Conservation (phyloP, 2,329 filamentous ascomycete genomes). For the Pseudocercospora macadamiae region DNA sequence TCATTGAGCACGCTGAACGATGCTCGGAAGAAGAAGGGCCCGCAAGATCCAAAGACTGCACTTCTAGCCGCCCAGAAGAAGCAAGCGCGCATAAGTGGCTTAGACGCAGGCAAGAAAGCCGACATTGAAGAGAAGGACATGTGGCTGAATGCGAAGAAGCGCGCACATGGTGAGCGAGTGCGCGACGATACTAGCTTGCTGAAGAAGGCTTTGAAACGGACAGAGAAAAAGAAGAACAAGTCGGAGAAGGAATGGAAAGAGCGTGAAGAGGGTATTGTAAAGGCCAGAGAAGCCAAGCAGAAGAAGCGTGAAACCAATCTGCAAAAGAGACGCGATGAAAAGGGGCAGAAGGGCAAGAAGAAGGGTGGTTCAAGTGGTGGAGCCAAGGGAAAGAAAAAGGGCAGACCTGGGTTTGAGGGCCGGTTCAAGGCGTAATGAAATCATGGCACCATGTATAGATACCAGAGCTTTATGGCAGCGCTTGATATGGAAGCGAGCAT, state of each 20-base stretch:
- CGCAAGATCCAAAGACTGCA: slow-evolving; percentile 81
- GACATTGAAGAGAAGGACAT: slow-evolving; percentile 91
- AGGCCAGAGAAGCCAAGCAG: slow-evolving; percentile 53
- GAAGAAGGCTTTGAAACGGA: slow-evolving; percentile 93
- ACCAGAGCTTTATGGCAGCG: background rate
- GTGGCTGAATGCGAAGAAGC: slow-evolving; percentile 89
- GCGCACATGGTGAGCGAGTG: slow-evolving; percentile 86
- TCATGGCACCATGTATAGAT: background rate
- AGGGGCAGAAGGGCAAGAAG: slow-evolving; percentile 70
- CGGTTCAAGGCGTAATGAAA: slow-evolving; percentile 60
- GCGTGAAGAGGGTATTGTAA: slow-evolving; percentile 48
- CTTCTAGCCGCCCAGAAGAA: slow-evolving; percentile 86
- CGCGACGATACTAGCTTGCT: slow-evolving; percentile 82
- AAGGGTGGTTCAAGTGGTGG: slow-evolving; percentile 56
- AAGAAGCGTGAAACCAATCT: slow-evolving; percentile 59
- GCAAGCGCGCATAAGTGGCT: slow-evolving; percentile 72
- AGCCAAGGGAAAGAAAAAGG: slow-evolving; percentile 64
- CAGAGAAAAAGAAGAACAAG: slow-evolving; percentile 87
- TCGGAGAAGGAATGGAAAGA: slow-evolving; percentile 80
- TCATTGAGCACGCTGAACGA: slow-evolving; percentile 63
- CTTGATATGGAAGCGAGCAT: background rate
- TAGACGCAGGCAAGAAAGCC: slow-evolving; percentile 78
- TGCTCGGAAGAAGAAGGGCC: slow-evolving; percentile 75
- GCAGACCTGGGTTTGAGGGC: slow-evolving; percentile 63
- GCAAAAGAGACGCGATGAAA: slow-evolving; percentile 73